phyloP scores from a whole-genome alignment of 305 asterid species.

The Fraxinus greggii region DNA sequence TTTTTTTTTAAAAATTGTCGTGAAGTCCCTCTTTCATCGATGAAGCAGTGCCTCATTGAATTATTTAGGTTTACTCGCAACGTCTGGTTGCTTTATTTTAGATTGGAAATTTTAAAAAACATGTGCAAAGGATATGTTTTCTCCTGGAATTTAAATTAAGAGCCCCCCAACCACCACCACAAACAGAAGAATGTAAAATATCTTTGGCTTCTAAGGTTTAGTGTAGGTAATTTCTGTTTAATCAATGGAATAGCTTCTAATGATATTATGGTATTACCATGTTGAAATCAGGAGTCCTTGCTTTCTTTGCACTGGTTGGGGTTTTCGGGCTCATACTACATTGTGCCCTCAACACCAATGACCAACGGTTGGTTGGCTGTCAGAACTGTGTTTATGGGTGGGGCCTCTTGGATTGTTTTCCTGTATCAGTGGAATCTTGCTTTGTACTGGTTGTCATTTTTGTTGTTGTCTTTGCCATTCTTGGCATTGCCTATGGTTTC shows the following conservation, averaged over 20 bases:
- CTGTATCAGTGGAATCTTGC: conserved; percentile 59
- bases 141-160: not conserved
- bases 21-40: not conserved
- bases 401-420: conserved; percentile 58
- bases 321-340: conserved; percentile 45
- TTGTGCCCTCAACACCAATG: conserved; percentile 42
- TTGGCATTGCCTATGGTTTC: conserved; percentile 60
- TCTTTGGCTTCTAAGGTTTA: not conserved
- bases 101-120: not conserved
- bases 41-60: not conserved
- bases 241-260: not conserved
- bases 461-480: conserved; percentile 52
- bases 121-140: not conserved
- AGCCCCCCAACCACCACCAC: not conserved
- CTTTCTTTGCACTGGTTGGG: conserved; percentile 57
- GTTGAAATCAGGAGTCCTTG: conserved; percentile 42
- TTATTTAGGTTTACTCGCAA: not conserved
- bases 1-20: not conserved
- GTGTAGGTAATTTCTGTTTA: not conserved
- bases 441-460: conserved; percentile 42
- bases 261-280: conserved; percentile 8
- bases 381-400: conserved; percentile 54
- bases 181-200: not conserved
- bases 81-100: not conserved
- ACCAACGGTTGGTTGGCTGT: conserved; percentile 55